These are phyloP conservation scores for Candida xiaguanensis DNA, from an alignment of 805 yeast species.

Conservation along the genomic window DNA sequence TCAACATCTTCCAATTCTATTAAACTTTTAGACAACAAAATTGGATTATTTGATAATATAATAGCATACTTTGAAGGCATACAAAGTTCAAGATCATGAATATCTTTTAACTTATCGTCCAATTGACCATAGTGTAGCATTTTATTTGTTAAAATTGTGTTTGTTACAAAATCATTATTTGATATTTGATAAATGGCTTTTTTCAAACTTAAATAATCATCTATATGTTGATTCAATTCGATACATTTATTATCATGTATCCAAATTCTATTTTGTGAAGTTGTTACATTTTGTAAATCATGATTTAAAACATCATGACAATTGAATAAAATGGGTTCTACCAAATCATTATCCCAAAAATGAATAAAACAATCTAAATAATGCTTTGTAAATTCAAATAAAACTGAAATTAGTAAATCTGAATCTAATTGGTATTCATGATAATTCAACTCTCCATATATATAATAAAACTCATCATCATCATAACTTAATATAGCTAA, in stretches of 20 bases:
- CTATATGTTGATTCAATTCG: constrained; percentile 10
- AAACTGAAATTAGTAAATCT: constrained; percentile 37
- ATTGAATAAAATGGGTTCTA: constrained; percentile 54
- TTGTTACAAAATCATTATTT: constrained; percentile 8
- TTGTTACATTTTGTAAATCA: constrained; percentile 42
- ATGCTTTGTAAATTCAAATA: constrained; percentile 32
- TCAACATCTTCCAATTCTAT: constrained; percentile 6
- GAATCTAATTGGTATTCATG: constrained; percentile 46
- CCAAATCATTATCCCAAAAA: constrained; percentile 46
- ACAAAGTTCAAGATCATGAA: constrained; percentile 5
- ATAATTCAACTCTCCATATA: constrained; percentile 40
- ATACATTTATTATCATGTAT: constrained; percentile 37
- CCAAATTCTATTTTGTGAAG: constrained; percentile 53
- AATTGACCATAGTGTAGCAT: background rate
- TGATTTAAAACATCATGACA: constrained; percentile 44
- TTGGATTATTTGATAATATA: constrained; percentile 4
- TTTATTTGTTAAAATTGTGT: constrained; percentile 2
- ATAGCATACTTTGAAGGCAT: constrained; percentile 4
- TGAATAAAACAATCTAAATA: constrained; percentile 37
- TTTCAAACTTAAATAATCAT: constrained; percentile 9
- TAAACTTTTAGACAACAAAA: constrained; percentile 2
- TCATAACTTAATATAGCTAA: background rate
- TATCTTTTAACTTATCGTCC: background rate
- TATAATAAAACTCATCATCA: constrained; percentile 15
- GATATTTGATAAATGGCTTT: constrained; percentile 10